Percentiles rank a stretch among this genome's conserved stretches.
These are phyloP conservation scores for Monosporascus ibericus DNA, from an alignment of 2,329 filamentous ascomycete species.

Conservation along the genomic window DNA sequence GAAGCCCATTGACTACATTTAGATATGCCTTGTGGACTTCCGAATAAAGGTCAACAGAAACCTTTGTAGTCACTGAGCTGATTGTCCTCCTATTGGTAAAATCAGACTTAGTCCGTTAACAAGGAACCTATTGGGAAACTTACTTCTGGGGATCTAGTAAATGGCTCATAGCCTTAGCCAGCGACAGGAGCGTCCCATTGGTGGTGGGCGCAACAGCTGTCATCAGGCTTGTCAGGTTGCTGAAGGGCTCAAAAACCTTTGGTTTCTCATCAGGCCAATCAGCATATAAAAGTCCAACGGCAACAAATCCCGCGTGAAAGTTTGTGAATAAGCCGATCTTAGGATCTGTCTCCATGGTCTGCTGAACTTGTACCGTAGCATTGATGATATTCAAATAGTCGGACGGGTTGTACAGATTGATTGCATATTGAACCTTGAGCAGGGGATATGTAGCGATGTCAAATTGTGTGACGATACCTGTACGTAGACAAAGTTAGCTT, in stretches of 20 bases:
- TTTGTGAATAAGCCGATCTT: conserved; percentile 9
- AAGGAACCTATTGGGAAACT: neutral
- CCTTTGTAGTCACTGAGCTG: conserved; percentile 3
- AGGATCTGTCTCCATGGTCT: conserved; percentile 13
- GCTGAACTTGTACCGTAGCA: conserved; percentile 5
- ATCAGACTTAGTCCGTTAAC: too few relatives aligned
- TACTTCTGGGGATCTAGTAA: neutral
- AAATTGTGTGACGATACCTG: conserved; percentile 15
- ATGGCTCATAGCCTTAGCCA: neutral
- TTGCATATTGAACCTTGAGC: conserved; percentile 9
- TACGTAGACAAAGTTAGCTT: neutral
- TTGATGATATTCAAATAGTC: conserved; percentile 9
- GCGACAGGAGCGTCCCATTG: neutral
- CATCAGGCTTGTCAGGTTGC: conserved; percentile 8
- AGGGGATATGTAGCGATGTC: conserved; percentile 10
- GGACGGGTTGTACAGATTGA: conserved; percentile 9
- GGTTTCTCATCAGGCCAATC: neutral
- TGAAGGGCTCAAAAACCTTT: conserved; percentile 9
- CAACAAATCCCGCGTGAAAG: conserved; percentile 5
- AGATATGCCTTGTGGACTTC: conserved; percentile 5
- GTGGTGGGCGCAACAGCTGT: neutral
- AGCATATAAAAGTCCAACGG: conserved; percentile 12
- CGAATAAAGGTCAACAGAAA: conserved; percentile 10
- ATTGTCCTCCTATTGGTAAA: neutral
- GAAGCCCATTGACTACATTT: neutral